Base-by-base conservation (phyloP, 768 basidiomycete species). In the Phylloporus sp. region DNA sequence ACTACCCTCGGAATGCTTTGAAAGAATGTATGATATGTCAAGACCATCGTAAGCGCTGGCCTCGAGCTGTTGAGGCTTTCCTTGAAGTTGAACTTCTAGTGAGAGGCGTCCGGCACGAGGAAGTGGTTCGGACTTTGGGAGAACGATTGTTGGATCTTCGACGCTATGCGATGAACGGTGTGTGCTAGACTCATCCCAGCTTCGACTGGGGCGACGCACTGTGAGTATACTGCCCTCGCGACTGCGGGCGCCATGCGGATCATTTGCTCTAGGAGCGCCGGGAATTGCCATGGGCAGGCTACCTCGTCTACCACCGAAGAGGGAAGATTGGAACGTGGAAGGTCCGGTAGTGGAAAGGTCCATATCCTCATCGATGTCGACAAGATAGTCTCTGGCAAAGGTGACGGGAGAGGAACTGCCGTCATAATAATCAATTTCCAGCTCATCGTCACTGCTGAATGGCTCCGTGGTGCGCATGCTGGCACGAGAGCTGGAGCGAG, bases 271-370 rank as follows among this genome's bases (percentile, higher is more conserved):
- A 2, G 51, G 23, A 4, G 65, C 61, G 16, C 72, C 75, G 16
- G 82, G 79, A 12, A 85, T 84, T 36, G 76, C 73, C 70, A 84
- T 79, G n/a, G 85, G 83, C 15, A 80, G 59, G 58, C 84, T 86
- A 12, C 80, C 80, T 52, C 80, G 73, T 49, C 82, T 74, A 35
- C 51, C 56, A 27, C 65, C 59, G 1, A 38, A 47, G 36, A 52
- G 8, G 27, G 60, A 57, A 1, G 62, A 28, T 23, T 65, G 61
- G 50, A 63, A 26, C 18, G 59, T 45, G 49, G 68, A 58, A 36
- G 68, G 62, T 56, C 59, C 58, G 45, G 60, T 60, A 43, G 63
- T 47, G 42, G 59, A 55, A 29, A 61, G 51, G 47, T 60, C 66
- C 59, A 50, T 54, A 54, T 63, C 72, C 69, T 52, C 67, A 26